These are phyloP conservation scores for Boletus edulis DNA, from an alignment of 768 basidiomycete genomes.

Conservation along the genomic window DNA sequence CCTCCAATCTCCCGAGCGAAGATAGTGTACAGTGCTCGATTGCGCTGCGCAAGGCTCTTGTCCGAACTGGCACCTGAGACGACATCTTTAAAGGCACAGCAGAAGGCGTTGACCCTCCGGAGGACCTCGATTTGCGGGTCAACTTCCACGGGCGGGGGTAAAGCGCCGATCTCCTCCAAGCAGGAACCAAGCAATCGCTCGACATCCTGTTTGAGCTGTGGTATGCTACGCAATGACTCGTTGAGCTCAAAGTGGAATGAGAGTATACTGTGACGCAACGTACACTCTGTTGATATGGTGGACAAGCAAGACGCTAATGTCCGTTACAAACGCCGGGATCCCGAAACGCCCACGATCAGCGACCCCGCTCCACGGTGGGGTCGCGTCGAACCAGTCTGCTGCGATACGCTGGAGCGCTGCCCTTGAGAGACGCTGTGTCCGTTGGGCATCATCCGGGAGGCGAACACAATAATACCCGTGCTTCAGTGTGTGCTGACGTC, in stretches of 20 bases:
- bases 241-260: conserved; percentile 2
- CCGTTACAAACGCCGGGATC: conserved; percentile 46
- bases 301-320: conserved; percentile 52
- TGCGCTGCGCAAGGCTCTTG: conserved; percentile 37
- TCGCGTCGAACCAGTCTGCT: conserved; percentile 44
- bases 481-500: conserved; percentile 41
- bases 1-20: conserved; percentile 36
- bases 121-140: conserved; percentile 49
- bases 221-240: conserved; percentile 38
- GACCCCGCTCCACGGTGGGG: conserved; percentile 53
- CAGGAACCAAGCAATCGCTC: conserved; percentile 38
- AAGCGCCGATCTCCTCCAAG: conserved; percentile 30
- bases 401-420: conserved; percentile 38
- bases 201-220: conserved; percentile 40
- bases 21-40: conserved; percentile 29
- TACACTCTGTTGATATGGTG: conserved; percentile 53
- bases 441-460: conserved; percentile 58
- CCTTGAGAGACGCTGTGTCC: conserved; percentile 36
- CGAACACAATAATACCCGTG: conserved; percentile 69
- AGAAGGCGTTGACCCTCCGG: conserved; percentile 44
- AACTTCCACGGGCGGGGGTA: conserved; percentile 38
- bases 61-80: conserved; percentile 34
- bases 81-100: conserved; percentile 32
- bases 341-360: conserved; percentile 50
- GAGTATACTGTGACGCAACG: conserved; percentile 13